A percentile compares a stretch with the other conserved stretches of the same genome.
These are phyloP conservation scores for Elsinoe fawcettii DNA, from an alignment of 2,329 filamentous ascomycete species.

Conservation along the genomic window DNA sequence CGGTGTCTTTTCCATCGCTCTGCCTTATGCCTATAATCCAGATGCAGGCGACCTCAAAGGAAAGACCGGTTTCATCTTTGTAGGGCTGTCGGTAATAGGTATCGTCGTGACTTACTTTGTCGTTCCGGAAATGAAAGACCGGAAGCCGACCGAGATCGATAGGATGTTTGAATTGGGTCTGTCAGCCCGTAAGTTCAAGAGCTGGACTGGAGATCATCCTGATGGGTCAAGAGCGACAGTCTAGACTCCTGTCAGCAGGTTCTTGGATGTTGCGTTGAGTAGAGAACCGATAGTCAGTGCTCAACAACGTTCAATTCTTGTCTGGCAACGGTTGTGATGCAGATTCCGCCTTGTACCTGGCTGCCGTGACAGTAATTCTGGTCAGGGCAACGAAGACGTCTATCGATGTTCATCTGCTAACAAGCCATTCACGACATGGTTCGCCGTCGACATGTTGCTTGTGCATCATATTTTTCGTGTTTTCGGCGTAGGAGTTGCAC, in stretches of 20 bases:
- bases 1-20: slow-evolving; percentile 38
- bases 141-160: slow-evolving; percentile 44
- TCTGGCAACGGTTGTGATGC: slow-evolving; percentile 5
- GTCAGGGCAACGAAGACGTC: background rate
- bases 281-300: slow-evolving; percentile 6
- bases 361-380: background rate
- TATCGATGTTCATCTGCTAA: background rate
- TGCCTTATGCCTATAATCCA: slow-evolving; percentile 47
- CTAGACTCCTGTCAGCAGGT: background rate
- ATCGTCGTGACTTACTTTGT: slow-evolving; percentile 36
- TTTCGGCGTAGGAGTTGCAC: too few relatives aligned
- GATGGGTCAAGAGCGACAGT: slow-evolving; percentile 4
- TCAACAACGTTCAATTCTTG: slow-evolving; percentile 9
- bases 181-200: slow-evolving; percentile 10
- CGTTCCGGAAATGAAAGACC: slow-evolving; percentile 49
- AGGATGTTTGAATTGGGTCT: slow-evolving; percentile 25
- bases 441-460: background rate
- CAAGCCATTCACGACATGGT: background rate
- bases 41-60: slow-evolving; percentile 36
- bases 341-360: background rate
- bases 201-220: background rate
- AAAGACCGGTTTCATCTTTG: slow-evolving; percentile 38
- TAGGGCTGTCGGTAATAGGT: slow-evolving; percentile 30
- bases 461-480: too few relatives aligned
- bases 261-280: slow-evolving; percentile 1